Evolutionary conservation across 306 rosid species (phyloP).

Genomic region (Abrus precatorius): DNA sequence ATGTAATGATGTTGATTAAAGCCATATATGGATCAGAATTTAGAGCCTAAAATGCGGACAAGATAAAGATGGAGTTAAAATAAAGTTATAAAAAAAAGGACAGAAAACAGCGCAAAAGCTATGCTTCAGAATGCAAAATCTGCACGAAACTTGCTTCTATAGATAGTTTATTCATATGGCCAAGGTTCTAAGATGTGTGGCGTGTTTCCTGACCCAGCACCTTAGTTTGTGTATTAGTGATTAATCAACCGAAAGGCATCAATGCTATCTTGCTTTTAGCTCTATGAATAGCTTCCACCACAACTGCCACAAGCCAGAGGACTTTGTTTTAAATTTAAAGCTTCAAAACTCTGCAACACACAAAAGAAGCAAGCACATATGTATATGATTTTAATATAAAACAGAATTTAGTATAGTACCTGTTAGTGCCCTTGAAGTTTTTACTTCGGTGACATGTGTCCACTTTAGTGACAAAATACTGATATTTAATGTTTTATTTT

Average conservation of each 20-base stretch:
- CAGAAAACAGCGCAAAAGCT: background rate
- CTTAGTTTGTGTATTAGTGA: background rate
- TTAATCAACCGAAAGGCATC: background rate
- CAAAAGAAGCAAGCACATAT: too few relatives aligned
- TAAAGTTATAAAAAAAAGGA: background rate
- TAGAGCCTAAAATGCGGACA: conserved; percentile 58
- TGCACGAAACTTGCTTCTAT: conserved; percentile 58
- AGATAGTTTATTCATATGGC: conserved; percentile 82
- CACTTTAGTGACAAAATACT: too few relatives aligned
- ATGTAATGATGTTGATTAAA: conserved; percentile 68
- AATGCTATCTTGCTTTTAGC: too few relatives aligned
- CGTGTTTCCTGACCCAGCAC: background rate
- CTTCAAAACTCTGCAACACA: too few relatives aligned
- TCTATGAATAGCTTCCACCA: too few relatives aligned
- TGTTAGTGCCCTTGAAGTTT: too few relatives aligned
- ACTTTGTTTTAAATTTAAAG: too few relatives aligned
- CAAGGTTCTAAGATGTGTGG: conserved; percentile 50
- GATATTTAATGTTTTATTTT: too few relatives aligned
- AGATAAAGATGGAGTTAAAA: conserved; percentile 18
- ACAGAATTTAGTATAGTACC: too few relatives aligned
- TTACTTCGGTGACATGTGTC: too few relatives aligned
- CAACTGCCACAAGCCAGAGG: too few relatives aligned
- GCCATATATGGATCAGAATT: conserved; percentile 63
- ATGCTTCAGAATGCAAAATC: background rate
- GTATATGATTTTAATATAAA: too few relatives aligned